Conservation (phyloP, 495 filamentous ascomycete genomes). For the Xylaria castorea region DNA sequence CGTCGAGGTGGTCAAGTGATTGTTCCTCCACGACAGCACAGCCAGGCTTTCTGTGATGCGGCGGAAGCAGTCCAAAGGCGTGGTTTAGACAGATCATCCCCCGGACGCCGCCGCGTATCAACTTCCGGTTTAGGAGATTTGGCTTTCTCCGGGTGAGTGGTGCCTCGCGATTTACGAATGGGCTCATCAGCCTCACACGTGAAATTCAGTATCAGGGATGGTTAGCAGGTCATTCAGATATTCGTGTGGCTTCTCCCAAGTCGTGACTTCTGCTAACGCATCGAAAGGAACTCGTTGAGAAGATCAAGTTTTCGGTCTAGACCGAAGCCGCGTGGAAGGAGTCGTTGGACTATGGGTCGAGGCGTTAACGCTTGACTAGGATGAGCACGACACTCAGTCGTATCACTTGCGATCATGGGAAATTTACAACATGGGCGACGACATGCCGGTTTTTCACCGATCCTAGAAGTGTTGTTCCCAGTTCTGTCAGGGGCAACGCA, state of each 20-base stretch:
- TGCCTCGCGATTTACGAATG: background rate
- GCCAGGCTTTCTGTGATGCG: background rate
- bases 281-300: background rate
- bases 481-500: background rate
- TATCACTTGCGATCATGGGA: constrained; percentile 10
- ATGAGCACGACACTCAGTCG: background rate
- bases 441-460: background rate
- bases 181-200: constrained; percentile 18
- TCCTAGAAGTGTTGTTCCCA: background rate
- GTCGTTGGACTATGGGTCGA: constrained; percentile 4
- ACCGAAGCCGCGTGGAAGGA: constrained; percentile 18
- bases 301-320: background rate
- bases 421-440: constrained; percentile 4
- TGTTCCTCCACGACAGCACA: background rate
- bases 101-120: constrained; percentile 10
- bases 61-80: background rate
- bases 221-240: background rate
- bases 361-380: constrained; percentile 11
- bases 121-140: constrained; percentile 23
- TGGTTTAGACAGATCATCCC: background rate
- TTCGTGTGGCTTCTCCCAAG: constrained; percentile 7
- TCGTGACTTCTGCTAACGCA: constrained; percentile 6
- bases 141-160: background rate
- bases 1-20: background rate
- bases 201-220: background rate